A percentile compares a stretch with the other conserved stretches of the same genome.
phyloP scores from a whole-genome alignment of 495 filamentous ascomycete genomes.

The Aspergillus wentii region DNA sequence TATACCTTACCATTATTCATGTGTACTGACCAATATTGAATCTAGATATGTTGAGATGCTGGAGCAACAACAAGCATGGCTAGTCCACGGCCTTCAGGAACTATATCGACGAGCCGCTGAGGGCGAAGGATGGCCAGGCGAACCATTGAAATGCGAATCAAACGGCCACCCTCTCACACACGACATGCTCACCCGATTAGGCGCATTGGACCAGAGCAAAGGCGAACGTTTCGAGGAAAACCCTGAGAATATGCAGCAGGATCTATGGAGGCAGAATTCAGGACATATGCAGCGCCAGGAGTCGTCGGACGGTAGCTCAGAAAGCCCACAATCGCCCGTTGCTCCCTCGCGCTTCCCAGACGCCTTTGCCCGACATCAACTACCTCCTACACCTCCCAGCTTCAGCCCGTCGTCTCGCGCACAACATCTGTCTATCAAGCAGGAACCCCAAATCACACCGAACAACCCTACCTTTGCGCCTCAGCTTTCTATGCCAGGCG shows the following conservation, averaged over 20 bases:
- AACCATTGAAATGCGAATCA: slow-evolving; percentile 43
- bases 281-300: slow-evolving; percentile 46
- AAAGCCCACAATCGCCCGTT: slow-evolving; percentile 44
- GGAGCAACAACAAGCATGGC: slow-evolving; percentile 62
- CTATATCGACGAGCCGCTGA: slow-evolving; percentile 49
- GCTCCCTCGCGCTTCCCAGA: slow-evolving; percentile 32
- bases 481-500: slow-evolving; percentile 28
- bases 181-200: slow-evolving; percentile 57
- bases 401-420: slow-evolving; percentile 28
- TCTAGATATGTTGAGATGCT: slow-evolving; percentile 65
- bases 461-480: slow-evolving; percentile 12
- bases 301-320: slow-evolving; percentile 48
- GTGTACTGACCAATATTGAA: slow-evolving; percentile 5
- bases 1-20: slow-evolving; percentile 1
- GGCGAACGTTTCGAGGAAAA: slow-evolving; percentile 58
- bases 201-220: slow-evolving; percentile 46
- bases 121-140: slow-evolving; percentile 52
- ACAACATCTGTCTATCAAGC: slow-evolving; percentile 18
- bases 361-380: slow-evolving; percentile 22
- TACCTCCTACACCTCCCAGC: slow-evolving; percentile 34
- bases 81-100: slow-evolving; percentile 58
- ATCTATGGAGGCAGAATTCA: slow-evolving; percentile 45
- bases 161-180: slow-evolving; percentile 62
- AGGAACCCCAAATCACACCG: slow-evolving; percentile 1
- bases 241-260: slow-evolving; percentile 48